phyloP scores from a whole-genome alignment of 2,329 filamentous ascomycete species.

The Stemphylium vesicarium region DNA sequence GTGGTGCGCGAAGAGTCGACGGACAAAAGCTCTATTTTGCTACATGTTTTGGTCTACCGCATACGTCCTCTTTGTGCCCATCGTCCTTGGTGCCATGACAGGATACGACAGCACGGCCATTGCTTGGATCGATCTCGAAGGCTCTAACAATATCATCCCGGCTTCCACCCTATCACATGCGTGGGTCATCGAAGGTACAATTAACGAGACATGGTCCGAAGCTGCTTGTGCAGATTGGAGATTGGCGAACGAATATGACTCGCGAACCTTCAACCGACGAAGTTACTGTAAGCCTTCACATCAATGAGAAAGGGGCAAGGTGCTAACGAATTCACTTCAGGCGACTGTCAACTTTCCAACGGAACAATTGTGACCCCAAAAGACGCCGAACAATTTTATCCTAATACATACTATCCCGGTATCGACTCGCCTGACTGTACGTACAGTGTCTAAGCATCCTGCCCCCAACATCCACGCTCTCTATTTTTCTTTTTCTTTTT shows the following conservation, averaged over 20 bases:
- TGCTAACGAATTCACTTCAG: constrained; percentile 10
- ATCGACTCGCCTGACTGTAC: too few relatives aligned
- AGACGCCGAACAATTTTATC: background rate
- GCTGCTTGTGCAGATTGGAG: constrained; percentile 9
- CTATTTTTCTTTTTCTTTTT: too few relatives aligned
- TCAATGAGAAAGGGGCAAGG: too few relatives aligned
- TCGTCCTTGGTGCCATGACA: constrained; percentile 46
- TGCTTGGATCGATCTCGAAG: constrained; percentile 35
- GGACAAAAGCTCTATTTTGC: constrained; percentile 32
- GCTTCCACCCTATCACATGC: constrained; percentile 16
- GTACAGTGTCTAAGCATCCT: too few relatives aligned
- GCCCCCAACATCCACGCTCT: too few relatives aligned
- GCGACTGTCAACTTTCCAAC: constrained; percentile 29
- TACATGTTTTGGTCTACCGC: constrained; percentile 41
- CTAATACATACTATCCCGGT: too few relatives aligned
- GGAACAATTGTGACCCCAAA: constrained; percentile 20
- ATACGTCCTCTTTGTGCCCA: constrained; percentile 42
- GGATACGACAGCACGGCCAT: constrained; percentile 43
- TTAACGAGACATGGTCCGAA: constrained; percentile 21
- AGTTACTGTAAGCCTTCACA: background rate
- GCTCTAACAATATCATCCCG: constrained; percentile 35
- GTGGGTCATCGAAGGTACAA: constrained; percentile 13
- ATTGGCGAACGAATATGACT: background rate
- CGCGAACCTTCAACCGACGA: background rate
- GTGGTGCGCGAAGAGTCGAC: constrained; percentile 25